These are phyloP conservation scores for Macadamia integrifolia DNA, from an alignment of 164 flowering plant genomes.

Conservation along the genomic window DNA sequence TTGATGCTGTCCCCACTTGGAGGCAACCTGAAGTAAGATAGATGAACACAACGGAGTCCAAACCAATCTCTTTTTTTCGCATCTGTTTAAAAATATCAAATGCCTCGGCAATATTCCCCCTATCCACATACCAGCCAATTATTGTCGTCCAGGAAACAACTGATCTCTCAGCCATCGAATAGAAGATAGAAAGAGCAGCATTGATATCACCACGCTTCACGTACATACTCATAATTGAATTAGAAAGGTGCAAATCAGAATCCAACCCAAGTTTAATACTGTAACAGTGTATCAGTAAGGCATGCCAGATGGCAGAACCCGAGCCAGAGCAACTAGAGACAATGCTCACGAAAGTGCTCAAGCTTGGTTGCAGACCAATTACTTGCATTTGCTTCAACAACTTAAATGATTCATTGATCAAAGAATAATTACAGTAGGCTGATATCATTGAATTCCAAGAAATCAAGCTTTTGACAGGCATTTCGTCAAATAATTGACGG, in stretches of 20 bases:
- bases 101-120: conserved; percentile 17
- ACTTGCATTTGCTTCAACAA: conserved; percentile 26
- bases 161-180: conserved; percentile 24
- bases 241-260: conserved; percentile 22
- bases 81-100: conserved; percentile 25
- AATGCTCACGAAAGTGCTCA: conserved; percentile 23
- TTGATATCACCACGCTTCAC: conserved; percentile 11
- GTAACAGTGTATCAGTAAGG: conserved; percentile 25
- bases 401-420: conserved; percentile 14
- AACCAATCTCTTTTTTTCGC: conserved; percentile 8
- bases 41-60: conserved; percentile 21
- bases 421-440: conserved; percentile 19
- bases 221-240: conserved; percentile 33
- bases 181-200: conserved; percentile 23
- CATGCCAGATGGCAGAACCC: conserved; percentile 13
- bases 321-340: conserved; percentile 19
- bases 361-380: conserved; percentile 20
- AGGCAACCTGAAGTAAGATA: conserved; percentile 20
- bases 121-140: conserved; percentile 20
- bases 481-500: conserved; percentile 34
- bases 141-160: conserved; percentile 37
- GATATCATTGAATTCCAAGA: conserved; percentile 36
- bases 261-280: conserved; percentile 21
- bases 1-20: conserved; percentile 12
- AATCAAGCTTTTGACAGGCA: conserved; percentile 21